Percentiles rank a stretch among this genome's conserved stretches.
These are phyloP conservation scores for Syncephalis plumigaleata DNA, from an alignment of 371 early-diverging fungal species.

Conservation along the genomic window DNA sequence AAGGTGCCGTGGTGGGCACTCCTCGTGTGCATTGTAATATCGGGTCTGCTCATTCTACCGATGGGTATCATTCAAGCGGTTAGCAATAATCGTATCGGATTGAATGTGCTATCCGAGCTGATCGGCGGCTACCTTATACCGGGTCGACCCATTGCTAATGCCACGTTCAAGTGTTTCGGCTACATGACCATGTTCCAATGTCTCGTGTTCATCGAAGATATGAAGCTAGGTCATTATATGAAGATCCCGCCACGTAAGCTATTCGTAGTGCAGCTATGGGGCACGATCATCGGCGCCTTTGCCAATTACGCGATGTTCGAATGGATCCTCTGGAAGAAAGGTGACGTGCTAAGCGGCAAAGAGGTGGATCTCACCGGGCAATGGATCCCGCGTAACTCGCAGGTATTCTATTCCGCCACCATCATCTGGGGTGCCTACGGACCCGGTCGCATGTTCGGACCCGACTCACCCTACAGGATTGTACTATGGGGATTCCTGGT, in stretches of 20 bases:
- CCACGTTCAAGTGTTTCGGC: too few relatives aligned
- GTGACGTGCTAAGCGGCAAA: constrained; percentile 11
- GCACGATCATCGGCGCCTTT: constrained; percentile 20
- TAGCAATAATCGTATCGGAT: constrained; percentile 17
- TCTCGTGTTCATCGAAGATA: constrained; percentile 21
- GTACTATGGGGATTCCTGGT: constrained; percentile 29
- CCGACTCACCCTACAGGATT: constrained; percentile 33
- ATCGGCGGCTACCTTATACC: constrained; percentile 33
- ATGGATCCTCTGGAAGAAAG: constrained; percentile 16
- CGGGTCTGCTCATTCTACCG: constrained; percentile 13
- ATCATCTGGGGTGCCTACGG: constrained; percentile 59
- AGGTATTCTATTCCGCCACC: constrained; percentile 18
- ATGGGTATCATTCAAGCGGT: constrained; percentile 21
- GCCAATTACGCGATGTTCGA: constrained; percentile 11
- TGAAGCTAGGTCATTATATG: constrained; percentile 41
- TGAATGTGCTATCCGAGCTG: constrained; percentile 49
- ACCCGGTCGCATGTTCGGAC: constrained; percentile 46
- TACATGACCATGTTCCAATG: not conserved
- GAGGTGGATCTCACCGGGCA: constrained; percentile 9
- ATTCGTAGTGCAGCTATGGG: constrained; percentile 27
- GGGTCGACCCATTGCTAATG: constrained; percentile 39
- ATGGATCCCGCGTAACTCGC: constrained; percentile 16
- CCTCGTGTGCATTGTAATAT: constrained; percentile 12
- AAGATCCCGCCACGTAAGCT: constrained; percentile 35
- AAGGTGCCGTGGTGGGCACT: constrained; percentile 10